Percentiles rank a stretch among this genome's conserved stretches.
Conservation (phyloP, 164 flowering plant species). For the Cinnamomum chago region DNA sequence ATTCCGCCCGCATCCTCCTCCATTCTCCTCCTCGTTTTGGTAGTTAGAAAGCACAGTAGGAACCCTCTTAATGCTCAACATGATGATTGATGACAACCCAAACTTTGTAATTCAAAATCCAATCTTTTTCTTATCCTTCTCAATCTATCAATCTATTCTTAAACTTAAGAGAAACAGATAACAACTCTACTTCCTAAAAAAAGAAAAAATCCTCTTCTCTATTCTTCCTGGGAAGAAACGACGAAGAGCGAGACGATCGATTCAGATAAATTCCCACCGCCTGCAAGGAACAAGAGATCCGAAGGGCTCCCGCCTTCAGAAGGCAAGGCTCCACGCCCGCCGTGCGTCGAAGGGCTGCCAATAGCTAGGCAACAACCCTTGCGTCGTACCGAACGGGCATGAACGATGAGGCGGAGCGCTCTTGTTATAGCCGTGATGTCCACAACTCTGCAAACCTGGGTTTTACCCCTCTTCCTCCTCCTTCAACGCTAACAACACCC, state of each 20-base stretch:
- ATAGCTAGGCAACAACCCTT: slow-evolving; percentile 12
- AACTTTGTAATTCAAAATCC: neutral
- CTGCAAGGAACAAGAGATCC: slow-evolving; percentile 72
- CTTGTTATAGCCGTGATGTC: slow-evolving; percentile 35
- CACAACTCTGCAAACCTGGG: slow-evolving; percentile 12
- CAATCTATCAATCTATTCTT: neutral
- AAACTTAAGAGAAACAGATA: neutral
- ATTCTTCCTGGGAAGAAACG: neutral
- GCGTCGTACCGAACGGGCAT: slow-evolving; percentile 18
- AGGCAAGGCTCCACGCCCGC: slow-evolving; percentile 75
- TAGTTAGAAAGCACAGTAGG: slow-evolving; percentile 66
- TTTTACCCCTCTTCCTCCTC: slow-evolving; percentile 3
- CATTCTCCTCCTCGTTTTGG: slow-evolving; percentile 41
- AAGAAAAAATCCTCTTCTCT: neutral
- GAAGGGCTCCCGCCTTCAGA: slow-evolving; percentile 80
- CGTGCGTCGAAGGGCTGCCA: slow-evolving; percentile 56
- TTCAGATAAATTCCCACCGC: slow-evolving; percentile 36
- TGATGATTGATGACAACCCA: slow-evolving; percentile 6
- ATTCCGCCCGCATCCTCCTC: slow-evolving; percentile 60
- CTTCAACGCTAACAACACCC: neutral
- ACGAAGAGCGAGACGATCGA: neutral
- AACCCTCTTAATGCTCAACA: slow-evolving; percentile 72
- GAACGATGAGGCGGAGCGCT: slow-evolving; percentile 20
- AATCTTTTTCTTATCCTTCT: neutral
- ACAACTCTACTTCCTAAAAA: neutral